Percentiles rank a stretch among this genome's conserved stretches.
Evolutionary conservation across 2,329 filamentous ascomycete genomes (phyloP).

Genomic region (Colletotrichum simmondsii): DNA sequence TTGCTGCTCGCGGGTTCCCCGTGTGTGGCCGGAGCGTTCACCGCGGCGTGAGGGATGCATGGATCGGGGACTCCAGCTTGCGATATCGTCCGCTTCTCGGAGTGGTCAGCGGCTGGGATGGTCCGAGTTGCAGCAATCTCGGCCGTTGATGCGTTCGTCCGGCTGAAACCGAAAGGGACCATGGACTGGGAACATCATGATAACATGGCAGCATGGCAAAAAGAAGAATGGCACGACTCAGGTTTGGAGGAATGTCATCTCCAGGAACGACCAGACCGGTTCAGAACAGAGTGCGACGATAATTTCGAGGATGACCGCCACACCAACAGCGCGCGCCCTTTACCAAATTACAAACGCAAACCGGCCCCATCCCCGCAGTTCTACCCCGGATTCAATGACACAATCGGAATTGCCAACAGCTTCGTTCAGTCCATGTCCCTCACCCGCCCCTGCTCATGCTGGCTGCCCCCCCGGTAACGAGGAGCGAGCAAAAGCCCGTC

Average conservation of each 20-base stretch:
- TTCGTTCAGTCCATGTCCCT: conserved; percentile 6
- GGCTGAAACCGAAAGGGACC: background rate
- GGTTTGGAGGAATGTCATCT: background rate
- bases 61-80: background rate
- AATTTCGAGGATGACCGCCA: background rate
- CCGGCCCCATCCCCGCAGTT: conserved; percentile 15
- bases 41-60: background rate
- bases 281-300: background rate
- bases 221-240: conserved; percentile 8
- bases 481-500: conserved; percentile 15
- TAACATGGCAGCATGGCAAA: background rate
- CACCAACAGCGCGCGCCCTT: conserved; percentile 3
- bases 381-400: conserved; percentile 33
- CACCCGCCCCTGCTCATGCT: background rate
- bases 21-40: background rate
- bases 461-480: background rate
- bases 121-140: conserved; percentile 13
- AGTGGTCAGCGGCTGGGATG: background rate
- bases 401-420: conserved; percentile 29
- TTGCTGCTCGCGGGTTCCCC: background rate
- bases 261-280: background rate
- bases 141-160: conserved; percentile 27
- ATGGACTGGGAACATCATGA: background rate
- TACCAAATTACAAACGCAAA: background rate
- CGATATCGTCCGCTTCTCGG: background rate